Conservation (phyloP, 306 rosid genomes). For the Ceratonia siliqua region DNA sequence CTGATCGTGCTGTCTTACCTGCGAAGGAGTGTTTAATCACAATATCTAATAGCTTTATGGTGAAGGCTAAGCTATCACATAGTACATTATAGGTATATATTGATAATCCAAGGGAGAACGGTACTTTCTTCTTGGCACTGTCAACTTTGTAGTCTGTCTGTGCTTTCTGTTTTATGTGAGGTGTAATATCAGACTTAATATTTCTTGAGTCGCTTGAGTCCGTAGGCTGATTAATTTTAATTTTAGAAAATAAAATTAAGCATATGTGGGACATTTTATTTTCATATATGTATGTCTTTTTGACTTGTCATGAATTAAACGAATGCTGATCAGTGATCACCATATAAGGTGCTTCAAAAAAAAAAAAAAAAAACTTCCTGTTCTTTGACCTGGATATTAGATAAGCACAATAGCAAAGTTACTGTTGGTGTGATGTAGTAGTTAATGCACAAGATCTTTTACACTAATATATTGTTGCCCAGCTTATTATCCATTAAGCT, state of each 20-base stretch:
- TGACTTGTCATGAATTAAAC: not conserved
- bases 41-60: constrained; percentile 2
- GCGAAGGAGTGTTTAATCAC: constrained; percentile 33
- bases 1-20: constrained; percentile 29
- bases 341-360: not conserved
- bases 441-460: not conserved
- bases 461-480: too few relatives aligned
- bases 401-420: not conserved
- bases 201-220: not conserved
- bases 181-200: not conserved
- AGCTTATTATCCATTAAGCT: not conserved
- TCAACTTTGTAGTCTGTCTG: constrained; percentile 22
- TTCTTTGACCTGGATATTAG: too few relatives aligned
- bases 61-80: constrained; percentile 5
- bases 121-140: constrained; percentile 27
- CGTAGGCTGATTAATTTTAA: not conserved
- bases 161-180: not conserved
- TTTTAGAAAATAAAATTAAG: not conserved
- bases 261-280: not conserved
- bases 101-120: constrained; percentile 17
- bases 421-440: not conserved
- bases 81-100: constrained; percentile 19
- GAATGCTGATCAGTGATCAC: too few relatives aligned
- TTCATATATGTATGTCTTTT: not conserved
- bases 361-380: too few relatives aligned